A percentile compares a stretch with the other conserved stretches of the same genome.
These are phyloP conservation scores for Pseudogymnoascus sp. DNA, from an alignment of 2,329 filamentous ascomycete species.

Conservation along the genomic window DNA sequence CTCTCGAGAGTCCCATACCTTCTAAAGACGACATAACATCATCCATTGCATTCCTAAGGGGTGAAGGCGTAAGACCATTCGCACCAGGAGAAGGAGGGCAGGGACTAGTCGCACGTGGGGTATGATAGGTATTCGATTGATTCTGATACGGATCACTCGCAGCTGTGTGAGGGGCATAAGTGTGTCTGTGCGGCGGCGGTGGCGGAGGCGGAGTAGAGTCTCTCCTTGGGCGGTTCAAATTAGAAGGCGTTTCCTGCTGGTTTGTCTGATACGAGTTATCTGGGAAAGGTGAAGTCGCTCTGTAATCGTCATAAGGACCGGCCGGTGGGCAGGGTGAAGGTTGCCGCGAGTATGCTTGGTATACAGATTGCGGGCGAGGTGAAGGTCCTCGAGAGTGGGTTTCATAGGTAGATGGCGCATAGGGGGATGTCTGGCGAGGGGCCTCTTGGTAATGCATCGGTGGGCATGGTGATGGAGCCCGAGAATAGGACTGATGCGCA, in stretches of 20 bases:
- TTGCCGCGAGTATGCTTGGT: conserved; percentile 27
- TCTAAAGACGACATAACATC: conserved; percentile 94
- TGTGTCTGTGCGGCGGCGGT: conserved; percentile 74
- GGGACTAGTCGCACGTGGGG: conserved; percentile 52
- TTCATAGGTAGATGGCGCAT: conserved; percentile 22
- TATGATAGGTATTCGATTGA: conserved; percentile 38
- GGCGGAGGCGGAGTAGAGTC: conserved; percentile 67
- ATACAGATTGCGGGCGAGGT: conserved; percentile 22
- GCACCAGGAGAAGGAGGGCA: conserved; percentile 58
- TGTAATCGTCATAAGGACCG: conserved; percentile 26
- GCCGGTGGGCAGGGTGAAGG: conserved; percentile 29
- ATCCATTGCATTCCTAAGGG: conserved; percentile 90
- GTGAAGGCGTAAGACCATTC: conserved; percentile 74
- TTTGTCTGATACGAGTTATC: conserved; percentile 19
- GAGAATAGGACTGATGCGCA: conserved; percentile 22
- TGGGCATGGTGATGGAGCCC: conserved; percentile 25
- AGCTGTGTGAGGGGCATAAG: conserved; percentile 22
- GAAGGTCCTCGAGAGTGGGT: conserved; percentile 31
- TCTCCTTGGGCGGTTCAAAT: conserved; percentile 36
- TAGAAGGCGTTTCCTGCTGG: conserved; percentile 20
- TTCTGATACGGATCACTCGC: conserved; percentile 31
- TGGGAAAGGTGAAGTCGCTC: conserved; percentile 27
- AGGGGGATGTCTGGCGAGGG: neutral
- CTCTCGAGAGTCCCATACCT: conserved; percentile 63
- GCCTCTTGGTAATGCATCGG: conserved; percentile 19